Base-by-base conservation (phyloP, 2,329 filamentous ascomycete genomes). In the Coniochaeta sp. region DNA sequence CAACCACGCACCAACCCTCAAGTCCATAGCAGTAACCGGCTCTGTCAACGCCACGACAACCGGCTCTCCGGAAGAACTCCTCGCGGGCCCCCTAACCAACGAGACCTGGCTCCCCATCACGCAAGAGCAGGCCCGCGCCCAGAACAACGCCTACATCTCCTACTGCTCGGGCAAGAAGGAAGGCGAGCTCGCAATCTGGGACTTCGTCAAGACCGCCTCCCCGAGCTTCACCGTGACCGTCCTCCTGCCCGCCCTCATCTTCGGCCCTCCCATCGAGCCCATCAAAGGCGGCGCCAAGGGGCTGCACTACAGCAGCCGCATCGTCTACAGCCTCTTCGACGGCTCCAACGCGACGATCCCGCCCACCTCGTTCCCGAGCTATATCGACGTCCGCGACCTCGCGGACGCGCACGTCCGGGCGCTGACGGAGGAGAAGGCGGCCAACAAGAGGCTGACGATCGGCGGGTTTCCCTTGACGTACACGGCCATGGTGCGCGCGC, bases 11-110 rank as follows among this genome's bases (percentile, higher is more conserved):
- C 57, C 61, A 20, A 58, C 45, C 20, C 52, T 66, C 38, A 65
- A 65, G 51, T 59, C 60, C 14, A 58, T 66, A 31, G 61, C 52
- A 9, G 60, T 66, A 12, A 66, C 64, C 3, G 62, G 64, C 28
- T 62, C 59, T 20, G 54, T 66, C 49, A 57, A 57, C 40, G 59
- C 63, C 14, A 53, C 58, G 30, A 65, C 60, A 0, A 63, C 58
- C 0, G 63, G 61, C 8, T 49, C 49, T 10, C 49, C 51, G 10
- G 55, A 59, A 31, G 63, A 65, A 20, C 56, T 63, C 20, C 51
- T 49, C 18, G 53, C 55, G 4, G 56, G 57, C 18, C 53, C 56
- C 9, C 57, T 61, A 48, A 57, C 55, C 16, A 58, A 52, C 40
- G 49, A 52, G 24, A 56, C 56, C 28, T 64, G 62, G 62, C 55